Conservation (phyloP, 257 asterid genomes). For the Lithospermum erythrorhizon region DNA sequence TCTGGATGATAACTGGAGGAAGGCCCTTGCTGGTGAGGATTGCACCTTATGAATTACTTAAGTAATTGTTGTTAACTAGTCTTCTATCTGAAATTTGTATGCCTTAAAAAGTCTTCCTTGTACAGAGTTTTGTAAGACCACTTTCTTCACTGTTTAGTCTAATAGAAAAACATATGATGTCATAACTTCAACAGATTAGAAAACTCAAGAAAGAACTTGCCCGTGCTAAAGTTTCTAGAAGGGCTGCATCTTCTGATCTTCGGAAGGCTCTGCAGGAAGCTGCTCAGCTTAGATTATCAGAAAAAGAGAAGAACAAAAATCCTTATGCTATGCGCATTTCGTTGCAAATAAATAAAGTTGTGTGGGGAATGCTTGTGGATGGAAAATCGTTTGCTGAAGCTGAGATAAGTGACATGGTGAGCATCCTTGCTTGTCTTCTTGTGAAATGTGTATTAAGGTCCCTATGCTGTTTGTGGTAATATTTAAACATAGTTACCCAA, state of each 20-base stretch:
- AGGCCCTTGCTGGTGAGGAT: slow-evolving; percentile 62
- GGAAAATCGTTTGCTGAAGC: slow-evolving; percentile 99
- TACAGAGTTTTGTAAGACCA: too few relatives aligned
- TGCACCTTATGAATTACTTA: slow-evolving; percentile 2
- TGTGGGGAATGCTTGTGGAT: slow-evolving; percentile 96
- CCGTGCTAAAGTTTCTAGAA: slow-evolving; percentile 68
- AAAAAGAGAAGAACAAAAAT: slow-evolving; percentile 91
- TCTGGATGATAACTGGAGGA: slow-evolving; percentile 83
- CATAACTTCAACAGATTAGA: slow-evolving; percentile 45
- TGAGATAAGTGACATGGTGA: slow-evolving; percentile 95
- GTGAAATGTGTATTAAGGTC: background rate
- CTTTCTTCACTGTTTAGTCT: background rate
- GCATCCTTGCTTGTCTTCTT: slow-evolving; percentile 3
- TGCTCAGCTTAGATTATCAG: slow-evolving; percentile 89
- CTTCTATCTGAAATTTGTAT: too few relatives aligned
- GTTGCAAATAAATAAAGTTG: slow-evolving; percentile 80
- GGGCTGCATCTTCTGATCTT: slow-evolving; percentile 76
- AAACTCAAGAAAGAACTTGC: slow-evolving; percentile 70
- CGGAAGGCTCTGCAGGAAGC: slow-evolving; percentile 95
- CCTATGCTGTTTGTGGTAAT: background rate
- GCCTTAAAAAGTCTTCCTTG: too few relatives aligned
- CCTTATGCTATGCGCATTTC: slow-evolving; percentile 99
- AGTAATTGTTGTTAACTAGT: background rate
- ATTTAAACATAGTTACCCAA: background rate
- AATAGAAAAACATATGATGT: background rate